These are phyloP conservation scores for Trypanosoma vivax DNA, from an alignment of 208 protist species.

Conservation along the genomic window DNA sequence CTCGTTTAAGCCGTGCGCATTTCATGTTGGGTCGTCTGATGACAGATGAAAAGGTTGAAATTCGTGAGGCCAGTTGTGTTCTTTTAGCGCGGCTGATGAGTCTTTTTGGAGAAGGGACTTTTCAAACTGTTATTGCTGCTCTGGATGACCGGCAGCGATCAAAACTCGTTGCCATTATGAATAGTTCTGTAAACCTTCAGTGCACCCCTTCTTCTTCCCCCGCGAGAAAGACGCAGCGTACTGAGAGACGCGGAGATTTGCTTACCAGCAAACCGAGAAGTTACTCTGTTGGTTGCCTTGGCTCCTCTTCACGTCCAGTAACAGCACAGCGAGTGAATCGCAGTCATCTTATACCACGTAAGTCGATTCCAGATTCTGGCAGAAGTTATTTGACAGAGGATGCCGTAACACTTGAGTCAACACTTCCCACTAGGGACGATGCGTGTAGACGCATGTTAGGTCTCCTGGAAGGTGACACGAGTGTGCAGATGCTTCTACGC, in stretches of 20 bases:
- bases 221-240: conserved; percentile 16
- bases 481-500: conserved; percentile 46
- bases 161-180: conserved; percentile 24
- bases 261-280: background rate
- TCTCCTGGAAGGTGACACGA: conserved; percentile 43
- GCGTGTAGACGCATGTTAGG: conserved; percentile 54
- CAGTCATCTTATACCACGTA: background rate
- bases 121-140: conserved; percentile 32
- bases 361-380: conserved; percentile 1
- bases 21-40: conserved; percentile 57
- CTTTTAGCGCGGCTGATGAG: conserved; percentile 49
- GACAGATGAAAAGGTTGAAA: conserved; percentile 78
- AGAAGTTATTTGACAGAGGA: conserved; percentile 24
- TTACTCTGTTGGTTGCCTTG: background rate
- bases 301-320: background rate
- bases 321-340: background rate
- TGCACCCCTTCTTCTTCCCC: conserved; percentile 15
- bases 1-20: conserved; percentile 28
- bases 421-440: conserved; percentile 60
- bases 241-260: conserved; percentile 4
- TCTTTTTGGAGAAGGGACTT: conserved; percentile 47
- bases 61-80: conserved; percentile 57
- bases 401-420: conserved; percentile 59
- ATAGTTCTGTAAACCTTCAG: conserved; percentile 1
- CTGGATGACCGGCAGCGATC: conserved; percentile 75